Percentiles rank a stretch among this genome's conserved stretches.
Evolutionary conservation across 2,329 filamentous ascomycete genomes (phyloP).

Genomic region (Microcyclosporella mali): DNA sequence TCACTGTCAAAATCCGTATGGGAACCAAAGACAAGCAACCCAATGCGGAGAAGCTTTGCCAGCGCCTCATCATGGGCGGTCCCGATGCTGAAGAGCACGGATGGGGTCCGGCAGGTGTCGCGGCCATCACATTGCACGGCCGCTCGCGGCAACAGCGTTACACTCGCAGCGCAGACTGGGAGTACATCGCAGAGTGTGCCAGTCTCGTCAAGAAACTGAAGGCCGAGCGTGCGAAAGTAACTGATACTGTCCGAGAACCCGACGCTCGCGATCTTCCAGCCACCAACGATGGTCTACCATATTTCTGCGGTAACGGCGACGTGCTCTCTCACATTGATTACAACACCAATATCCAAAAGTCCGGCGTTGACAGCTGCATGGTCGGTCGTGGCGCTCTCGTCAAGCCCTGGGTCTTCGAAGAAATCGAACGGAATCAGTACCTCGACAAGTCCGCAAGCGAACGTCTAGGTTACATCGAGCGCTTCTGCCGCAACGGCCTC

Average conservation of each 20-base stretch:
- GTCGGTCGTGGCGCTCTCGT: slow-evolving; percentile 91
- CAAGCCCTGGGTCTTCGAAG: slow-evolving; percentile 98
- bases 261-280: slow-evolving; percentile 69
- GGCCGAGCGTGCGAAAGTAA: slow-evolving; percentile 55
- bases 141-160: slow-evolving; percentile 92
- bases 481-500: slow-evolving; percentile 82
- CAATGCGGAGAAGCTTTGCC: slow-evolving; percentile 72
- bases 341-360: slow-evolving; percentile 65
- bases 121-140: slow-evolving; percentile 92
- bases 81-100: slow-evolving; percentile 60
- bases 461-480: slow-evolving; percentile 77
- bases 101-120: slow-evolving; percentile 73
- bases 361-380: slow-evolving; percentile 90
- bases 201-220: slow-evolving; percentile 77
- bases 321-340: slow-evolving; percentile 92
- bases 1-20: slow-evolving; percentile 91
- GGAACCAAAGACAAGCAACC: slow-evolving; percentile 75
- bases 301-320: slow-evolving; percentile 94
- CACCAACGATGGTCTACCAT: slow-evolving; percentile 46
- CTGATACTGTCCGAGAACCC: slow-evolving; percentile 71
- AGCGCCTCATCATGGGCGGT: slow-evolving; percentile 75
- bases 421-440: slow-evolving; percentile 86
- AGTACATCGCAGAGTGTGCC: slow-evolving; percentile 85
- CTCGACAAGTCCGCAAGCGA: slow-evolving; percentile 90
- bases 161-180: slow-evolving; percentile 86